Percentiles rank a stretch among this genome's conserved stretches.
Conservation (phyloP, 495 filamentous ascomycete species). For the Xylaria nigripes region DNA sequence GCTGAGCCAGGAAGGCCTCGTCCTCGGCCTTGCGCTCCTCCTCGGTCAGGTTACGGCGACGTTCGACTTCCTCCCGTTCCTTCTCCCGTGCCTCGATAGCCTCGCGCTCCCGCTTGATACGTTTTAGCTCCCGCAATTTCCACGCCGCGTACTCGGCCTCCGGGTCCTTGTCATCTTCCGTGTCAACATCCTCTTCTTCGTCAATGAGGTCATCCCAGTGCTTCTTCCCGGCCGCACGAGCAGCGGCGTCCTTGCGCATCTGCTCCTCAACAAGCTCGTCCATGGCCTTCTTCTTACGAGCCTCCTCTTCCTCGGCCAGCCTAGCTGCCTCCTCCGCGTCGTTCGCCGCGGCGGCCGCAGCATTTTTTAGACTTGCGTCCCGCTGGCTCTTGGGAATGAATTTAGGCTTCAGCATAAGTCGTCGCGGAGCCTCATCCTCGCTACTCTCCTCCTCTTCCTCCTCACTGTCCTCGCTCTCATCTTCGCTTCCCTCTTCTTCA, state of each 20-base stretch:
- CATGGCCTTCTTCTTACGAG: constrained; percentile 54
- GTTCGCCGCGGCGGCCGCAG: constrained; percentile 12
- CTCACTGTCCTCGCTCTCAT: constrained; percentile 16
- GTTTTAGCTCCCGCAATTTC: constrained; percentile 86
- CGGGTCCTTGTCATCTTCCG: constrained; percentile 76
- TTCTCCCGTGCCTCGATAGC: constrained; percentile 76
- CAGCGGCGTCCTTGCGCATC: constrained; percentile 68
- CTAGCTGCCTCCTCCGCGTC: constrained; percentile 25
- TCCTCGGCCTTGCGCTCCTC: constrained; percentile 88
- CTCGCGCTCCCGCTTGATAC: constrained; percentile 77
- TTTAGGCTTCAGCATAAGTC: constrained; percentile 74
- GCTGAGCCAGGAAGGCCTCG: constrained; percentile 61
- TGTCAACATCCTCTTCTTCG: constrained; percentile 74
- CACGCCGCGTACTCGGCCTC: constrained; percentile 87
- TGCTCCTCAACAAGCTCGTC: constrained; percentile 82
- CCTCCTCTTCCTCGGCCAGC: constrained; percentile 43
- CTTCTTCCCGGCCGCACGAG: constrained; percentile 63
- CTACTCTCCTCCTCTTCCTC: constrained; percentile 41
- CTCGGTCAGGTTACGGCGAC: constrained; percentile 74
- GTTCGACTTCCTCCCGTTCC: constrained; percentile 83
- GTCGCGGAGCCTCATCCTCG: constrained; percentile 67
- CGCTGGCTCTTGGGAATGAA: constrained; percentile 84
- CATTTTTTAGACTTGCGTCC: constrained; percentile 21
- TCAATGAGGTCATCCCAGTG: constrained; percentile 82
- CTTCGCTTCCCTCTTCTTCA: constrained; percentile 27